phyloP scores from a whole-genome alignment of 371 early-diverging fungal genomes.

The Rhizopus microsporus region DNA sequence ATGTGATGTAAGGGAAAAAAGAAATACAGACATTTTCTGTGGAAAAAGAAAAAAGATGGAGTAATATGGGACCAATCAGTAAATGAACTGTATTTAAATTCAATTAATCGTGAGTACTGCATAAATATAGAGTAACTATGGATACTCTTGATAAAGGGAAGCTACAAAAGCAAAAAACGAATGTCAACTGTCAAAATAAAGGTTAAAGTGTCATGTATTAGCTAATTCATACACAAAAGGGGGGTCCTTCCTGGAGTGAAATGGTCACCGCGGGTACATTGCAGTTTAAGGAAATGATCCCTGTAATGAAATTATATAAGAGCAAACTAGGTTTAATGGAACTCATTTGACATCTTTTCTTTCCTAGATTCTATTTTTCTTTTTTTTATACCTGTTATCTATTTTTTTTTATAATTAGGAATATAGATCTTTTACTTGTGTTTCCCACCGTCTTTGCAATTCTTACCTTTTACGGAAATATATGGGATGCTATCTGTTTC shows the following conservation, averaged over 20 bases:
- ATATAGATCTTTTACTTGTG: no score
- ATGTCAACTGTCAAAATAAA: neutral
- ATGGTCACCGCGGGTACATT: slow-evolving; percentile 24
- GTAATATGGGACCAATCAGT: neutral
- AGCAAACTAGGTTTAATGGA: no score
- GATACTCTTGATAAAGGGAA: neutral
- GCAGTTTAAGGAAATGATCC: slow-evolving; percentile 25
- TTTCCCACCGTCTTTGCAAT: no score
- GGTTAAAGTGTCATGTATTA: no score
- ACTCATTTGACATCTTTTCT: neutral
- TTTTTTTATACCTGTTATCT: no score
- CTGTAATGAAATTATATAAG: neutral
- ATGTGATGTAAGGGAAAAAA: no score
- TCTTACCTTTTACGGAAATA: no score
- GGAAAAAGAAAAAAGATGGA: neutral
- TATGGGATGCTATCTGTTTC: neutral
- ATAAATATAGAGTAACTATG: no score
- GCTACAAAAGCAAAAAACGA: neutral
- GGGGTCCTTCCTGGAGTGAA: slow-evolving; percentile 24
- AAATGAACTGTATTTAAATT: neutral
- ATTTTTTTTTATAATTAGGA: no score
- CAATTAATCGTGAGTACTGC: neutral
- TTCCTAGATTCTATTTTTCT: no score
- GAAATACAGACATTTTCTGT: neutral
- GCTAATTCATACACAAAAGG: neutral